phyloP scores from a whole-genome alignment of 2,329 filamentous ascomycete genomes.

The Clarireedia monteithiana region DNA sequence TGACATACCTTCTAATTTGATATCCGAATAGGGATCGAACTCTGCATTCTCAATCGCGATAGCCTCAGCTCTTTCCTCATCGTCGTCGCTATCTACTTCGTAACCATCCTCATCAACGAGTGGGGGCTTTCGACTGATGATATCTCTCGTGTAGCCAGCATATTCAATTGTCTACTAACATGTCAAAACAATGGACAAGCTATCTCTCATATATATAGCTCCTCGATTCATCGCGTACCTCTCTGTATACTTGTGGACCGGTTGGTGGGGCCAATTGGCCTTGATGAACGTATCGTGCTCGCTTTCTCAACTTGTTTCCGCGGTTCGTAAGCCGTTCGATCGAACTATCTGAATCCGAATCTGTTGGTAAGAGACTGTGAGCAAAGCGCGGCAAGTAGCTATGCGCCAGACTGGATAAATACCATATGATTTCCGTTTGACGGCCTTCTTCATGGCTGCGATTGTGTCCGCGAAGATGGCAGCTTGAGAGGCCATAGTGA shows the following conservation, averaged over 20 bases:
- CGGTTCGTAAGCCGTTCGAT: slow-evolving; percentile 65
- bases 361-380: slow-evolving; percentile 36
- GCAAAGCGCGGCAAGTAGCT: background rate
- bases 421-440: slow-evolving; percentile 59
- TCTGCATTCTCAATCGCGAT: slow-evolving; percentile 56
- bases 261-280: slow-evolving; percentile 60
- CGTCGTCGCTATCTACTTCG: slow-evolving; percentile 65
- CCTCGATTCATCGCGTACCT: slow-evolving; percentile 41
- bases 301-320: slow-evolving; percentile 71
- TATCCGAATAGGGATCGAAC: slow-evolving; percentile 65
- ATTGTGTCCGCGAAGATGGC: slow-evolving; percentile 59
- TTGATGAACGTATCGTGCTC: slow-evolving; percentile 61
- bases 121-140: slow-evolving; percentile 66
- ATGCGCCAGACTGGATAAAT: slow-evolving; percentile 22
- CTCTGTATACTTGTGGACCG: slow-evolving; percentile 62
- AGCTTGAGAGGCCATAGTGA: slow-evolving; percentile 48
- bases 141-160: slow-evolving; percentile 62
- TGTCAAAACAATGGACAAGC: background rate
- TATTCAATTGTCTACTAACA: slow-evolving; percentile 59
- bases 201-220: background rate
- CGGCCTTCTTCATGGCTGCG: slow-evolving; percentile 58
- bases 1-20: slow-evolving; percentile 60
- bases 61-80: slow-evolving; percentile 54
- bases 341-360: slow-evolving; percentile 70
- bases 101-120: slow-evolving; percentile 73